A percentile compares a stretch with the other conserved stretches of the same genome.
Evolutionary conservation across 1,284 basidiomycete genomes (phyloP).

Genomic region (Fomes fomentarius): DNA sequence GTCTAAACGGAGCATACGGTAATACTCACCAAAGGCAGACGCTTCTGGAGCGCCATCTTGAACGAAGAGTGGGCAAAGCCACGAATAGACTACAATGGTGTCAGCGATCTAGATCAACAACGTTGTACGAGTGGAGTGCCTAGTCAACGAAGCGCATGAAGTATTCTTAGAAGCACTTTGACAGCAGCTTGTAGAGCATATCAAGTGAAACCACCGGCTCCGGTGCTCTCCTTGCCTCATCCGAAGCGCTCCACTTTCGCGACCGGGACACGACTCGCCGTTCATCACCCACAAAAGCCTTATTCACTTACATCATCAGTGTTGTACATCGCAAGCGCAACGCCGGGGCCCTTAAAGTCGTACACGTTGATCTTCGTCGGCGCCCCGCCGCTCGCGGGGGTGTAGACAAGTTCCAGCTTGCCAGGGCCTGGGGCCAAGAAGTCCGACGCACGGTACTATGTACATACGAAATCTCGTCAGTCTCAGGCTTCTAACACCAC

Average conservation of each 20-base stretch:
- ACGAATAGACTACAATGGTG: constrained; percentile 64
- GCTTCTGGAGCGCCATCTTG: constrained; percentile 98
- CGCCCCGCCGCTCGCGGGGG: constrained; percentile 71
- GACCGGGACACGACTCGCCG: too few species aligned
- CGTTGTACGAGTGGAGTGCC: too few species aligned
- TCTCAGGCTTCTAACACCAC: not conserved
- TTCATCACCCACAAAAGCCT: too few species aligned
- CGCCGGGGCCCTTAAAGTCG: constrained; percentile 88
- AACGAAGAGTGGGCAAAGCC: constrained; percentile 98
- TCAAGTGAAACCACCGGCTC: too few species aligned
- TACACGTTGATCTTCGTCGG: constrained; percentile 80
- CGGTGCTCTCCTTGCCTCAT: too few species aligned
- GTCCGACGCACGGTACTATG: constrained; percentile 88
- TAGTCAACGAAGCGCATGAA: too few species aligned
- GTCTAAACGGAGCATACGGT: not conserved
- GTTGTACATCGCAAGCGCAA: constrained; percentile 95
- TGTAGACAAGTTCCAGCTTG: constrained; percentile 89
- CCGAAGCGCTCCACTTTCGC: too few species aligned
- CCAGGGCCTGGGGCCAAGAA: constrained; percentile 87
- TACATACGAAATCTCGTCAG: not conserved
- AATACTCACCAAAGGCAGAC: constrained; percentile 78
- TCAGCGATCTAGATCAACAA: not conserved
- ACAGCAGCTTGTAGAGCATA: too few species aligned
- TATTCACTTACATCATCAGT: constrained; percentile 78
- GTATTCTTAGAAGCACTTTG: too few species aligned